Conservation (phyloP, 2,329 filamentous ascomycete species). For the Lachnellula cervina region DNA sequence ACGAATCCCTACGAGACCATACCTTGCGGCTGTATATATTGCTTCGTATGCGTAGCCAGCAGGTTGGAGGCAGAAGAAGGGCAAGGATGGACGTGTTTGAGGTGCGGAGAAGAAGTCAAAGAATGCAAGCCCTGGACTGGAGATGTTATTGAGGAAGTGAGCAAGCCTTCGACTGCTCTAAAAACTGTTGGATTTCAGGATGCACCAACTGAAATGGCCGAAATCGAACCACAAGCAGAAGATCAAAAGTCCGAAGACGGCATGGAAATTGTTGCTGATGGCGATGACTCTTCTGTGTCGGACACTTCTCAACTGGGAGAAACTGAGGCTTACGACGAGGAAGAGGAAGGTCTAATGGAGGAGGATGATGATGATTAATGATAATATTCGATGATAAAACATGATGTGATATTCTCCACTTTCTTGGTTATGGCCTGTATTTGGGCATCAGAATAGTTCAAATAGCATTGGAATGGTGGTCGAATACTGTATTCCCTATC, state of each 20-base stretch:
- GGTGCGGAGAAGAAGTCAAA: conserved; percentile 78
- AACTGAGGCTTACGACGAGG: conserved; percentile 26
- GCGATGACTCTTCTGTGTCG: conserved; percentile 13
- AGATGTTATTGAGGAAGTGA: conserved; percentile 66
- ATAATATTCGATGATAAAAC: neutral
- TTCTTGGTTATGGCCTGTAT: neutral
- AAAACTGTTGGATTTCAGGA: conserved; percentile 63
- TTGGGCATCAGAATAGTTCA: neutral
- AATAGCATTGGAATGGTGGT: neutral
- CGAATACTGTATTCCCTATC: neutral
- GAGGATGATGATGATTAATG: conserved; percentile 10
- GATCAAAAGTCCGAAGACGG: conserved; percentile 30
- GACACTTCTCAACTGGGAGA: conserved; percentile 21
- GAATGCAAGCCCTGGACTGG: conserved; percentile 89
- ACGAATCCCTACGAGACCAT: conserved; percentile 94
- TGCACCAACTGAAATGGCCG: conserved; percentile 16
- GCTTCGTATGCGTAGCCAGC: conserved; percentile 91
- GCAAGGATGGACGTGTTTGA: conserved; percentile 86
- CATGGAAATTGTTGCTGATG: conserved; percentile 9
- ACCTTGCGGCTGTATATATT: conserved; percentile 89
- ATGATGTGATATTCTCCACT: neutral
- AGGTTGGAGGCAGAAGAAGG: conserved; percentile 88
- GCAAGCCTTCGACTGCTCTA: conserved; percentile 31
- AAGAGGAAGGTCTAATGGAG: conserved; percentile 23
- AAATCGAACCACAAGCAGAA: conserved; percentile 20